Percentiles rank a stretch among this genome's conserved stretches.
Evolutionary conservation across 2,329 filamentous ascomycete genomes (phyloP).

Genomic region (Elsinoe perseae): DNA sequence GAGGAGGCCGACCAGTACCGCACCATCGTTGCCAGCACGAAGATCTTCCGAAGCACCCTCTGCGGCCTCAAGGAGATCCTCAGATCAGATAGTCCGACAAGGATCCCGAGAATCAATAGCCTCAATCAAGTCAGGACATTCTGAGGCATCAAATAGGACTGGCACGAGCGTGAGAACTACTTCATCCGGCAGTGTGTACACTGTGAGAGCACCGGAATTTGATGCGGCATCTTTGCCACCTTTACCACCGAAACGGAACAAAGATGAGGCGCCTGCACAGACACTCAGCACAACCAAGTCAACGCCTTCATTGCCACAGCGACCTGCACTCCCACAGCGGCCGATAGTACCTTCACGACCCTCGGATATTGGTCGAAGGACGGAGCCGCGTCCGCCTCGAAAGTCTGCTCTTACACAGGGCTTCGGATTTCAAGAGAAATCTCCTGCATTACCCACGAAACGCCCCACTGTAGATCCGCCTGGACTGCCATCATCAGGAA

Average conservation of each 20-base stretch:
- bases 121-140: constrained; percentile 44
- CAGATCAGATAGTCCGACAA: constrained; percentile 27
- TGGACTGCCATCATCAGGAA: background rate
- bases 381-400: constrained; percentile 27
- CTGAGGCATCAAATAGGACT: constrained; percentile 41
- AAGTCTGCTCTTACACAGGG: constrained; percentile 41
- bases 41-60: constrained; percentile 34
- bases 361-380: background rate
- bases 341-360: constrained; percentile 24
- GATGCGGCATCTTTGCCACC: constrained; percentile 48
- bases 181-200: constrained; percentile 18
- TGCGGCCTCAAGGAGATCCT: constrained; percentile 17
- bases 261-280: constrained; percentile 35
- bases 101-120: constrained; percentile 45
- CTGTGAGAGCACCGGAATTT: constrained; percentile 44
- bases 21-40: constrained; percentile 39
- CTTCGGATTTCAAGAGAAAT: constrained; percentile 32
- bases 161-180: constrained; percentile 29
- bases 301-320: constrained; percentile 24
- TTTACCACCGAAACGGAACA: constrained; percentile 44
- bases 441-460: constrained; percentile 19
- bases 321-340: constrained; percentile 17
- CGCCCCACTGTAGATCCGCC: constrained; percentile 15
- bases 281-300: constrained; percentile 33
- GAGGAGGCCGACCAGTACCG: constrained; percentile 24